These are phyloP conservation scores for Quambalaria eucalypti DNA, from an alignment of 1,284 basidiomycete species.

Conservation along the genomic window DNA sequence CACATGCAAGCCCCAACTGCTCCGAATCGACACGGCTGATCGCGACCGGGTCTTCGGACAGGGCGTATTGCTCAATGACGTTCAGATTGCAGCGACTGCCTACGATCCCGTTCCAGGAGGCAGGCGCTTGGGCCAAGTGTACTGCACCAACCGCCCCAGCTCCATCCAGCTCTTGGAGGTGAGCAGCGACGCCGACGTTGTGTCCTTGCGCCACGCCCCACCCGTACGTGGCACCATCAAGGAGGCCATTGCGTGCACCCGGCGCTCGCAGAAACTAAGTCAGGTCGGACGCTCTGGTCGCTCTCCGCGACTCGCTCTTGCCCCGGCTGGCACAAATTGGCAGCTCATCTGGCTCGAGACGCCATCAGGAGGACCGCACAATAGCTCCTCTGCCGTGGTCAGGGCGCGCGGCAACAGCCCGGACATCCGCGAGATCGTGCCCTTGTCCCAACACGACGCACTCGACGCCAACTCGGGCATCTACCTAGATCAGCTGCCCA, in stretches of 20 bases:
- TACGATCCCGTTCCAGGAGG: constrained; percentile 57
- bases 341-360: constrained; percentile 56
- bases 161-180: constrained; percentile 53
- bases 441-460: neutral
- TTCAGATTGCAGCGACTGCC: constrained; percentile 56
- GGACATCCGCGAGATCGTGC: neutral
- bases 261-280: no score
- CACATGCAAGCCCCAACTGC: constrained; percentile 1
- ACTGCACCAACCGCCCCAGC: constrained; percentile 59
- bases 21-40: neutral
- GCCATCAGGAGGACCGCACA: constrained; percentile 57
- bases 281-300: constrained; percentile 52
- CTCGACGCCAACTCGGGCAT: constrained; percentile 50
- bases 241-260: no score
- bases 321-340: constrained; percentile 23
- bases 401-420: constrained; percentile 8
- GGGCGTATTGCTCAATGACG: constrained; percentile 52
- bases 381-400: constrained; percentile 53
- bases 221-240: no score
- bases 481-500: constrained; percentile 55
- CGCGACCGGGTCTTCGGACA: constrained; percentile 54
- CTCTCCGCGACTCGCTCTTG: constrained; percentile 53
- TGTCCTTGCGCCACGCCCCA: no score
- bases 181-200: no score
- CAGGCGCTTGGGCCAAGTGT: constrained; percentile 57